Percentiles rank a stretch among this genome's conserved stretches.
Conservation (phyloP, 1,284 basidiomycete genomes). For the Malassezia slooffiae region DNA sequence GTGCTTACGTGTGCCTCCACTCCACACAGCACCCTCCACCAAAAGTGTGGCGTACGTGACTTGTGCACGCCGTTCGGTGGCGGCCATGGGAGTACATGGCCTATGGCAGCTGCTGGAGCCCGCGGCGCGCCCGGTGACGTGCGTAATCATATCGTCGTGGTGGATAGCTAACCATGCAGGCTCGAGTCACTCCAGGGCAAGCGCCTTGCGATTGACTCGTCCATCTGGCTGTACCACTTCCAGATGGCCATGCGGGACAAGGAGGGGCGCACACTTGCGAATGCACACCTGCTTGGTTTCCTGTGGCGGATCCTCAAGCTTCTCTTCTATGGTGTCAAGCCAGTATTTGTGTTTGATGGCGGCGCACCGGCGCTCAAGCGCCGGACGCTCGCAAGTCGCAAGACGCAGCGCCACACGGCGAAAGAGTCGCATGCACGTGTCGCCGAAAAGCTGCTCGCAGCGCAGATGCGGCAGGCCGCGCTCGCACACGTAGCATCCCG, state of each 20-base stretch:
- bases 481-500: slow-evolving; percentile 55
- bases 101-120: slow-evolving; percentile 46
- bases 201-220: slow-evolving; percentile 68
- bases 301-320: slow-evolving; percentile 71
- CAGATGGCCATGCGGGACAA: slow-evolving; percentile 92
- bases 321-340: slow-evolving; percentile 72
- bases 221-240: slow-evolving; percentile 83
- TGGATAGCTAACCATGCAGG: slow-evolving; percentile 7
- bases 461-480: slow-evolving; percentile 83
- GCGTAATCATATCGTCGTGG: slow-evolving; percentile 8
- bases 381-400: slow-evolving; percentile 43
- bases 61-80: no score
- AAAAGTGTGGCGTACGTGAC: no score
- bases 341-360: slow-evolving; percentile 85
- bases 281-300: slow-evolving; percentile 92
- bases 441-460: slow-evolving; percentile 77
- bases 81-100: slow-evolving; percentile 43
- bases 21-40: no score
- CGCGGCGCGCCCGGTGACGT: slow-evolving; percentile 44
- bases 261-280: slow-evolving; percentile 76
- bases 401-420: slow-evolving; percentile 58
- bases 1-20: no score
- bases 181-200: slow-evolving; percentile 46
- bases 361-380: slow-evolving; percentile 47
- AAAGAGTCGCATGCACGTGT: slow-evolving; percentile 40